Percentiles rank a stretch among this genome's conserved stretches.
Evolutionary conservation across 345 rosid species (phyloP).

Genomic region (Gossypium turneri): DNA sequence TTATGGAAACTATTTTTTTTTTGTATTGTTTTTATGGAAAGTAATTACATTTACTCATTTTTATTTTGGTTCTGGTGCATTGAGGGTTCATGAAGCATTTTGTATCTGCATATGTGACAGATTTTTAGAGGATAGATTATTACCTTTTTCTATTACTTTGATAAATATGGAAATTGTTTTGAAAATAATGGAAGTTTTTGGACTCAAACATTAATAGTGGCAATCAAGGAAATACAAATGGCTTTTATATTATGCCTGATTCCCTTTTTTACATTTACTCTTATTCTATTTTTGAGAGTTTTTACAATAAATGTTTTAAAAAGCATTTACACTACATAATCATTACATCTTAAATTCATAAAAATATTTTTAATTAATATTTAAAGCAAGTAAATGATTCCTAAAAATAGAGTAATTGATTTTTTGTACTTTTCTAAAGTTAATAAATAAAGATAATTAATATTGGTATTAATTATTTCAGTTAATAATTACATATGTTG

Average conservation of each 20-base stretch:
- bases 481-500: no score
- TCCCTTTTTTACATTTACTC: neutral
- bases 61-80: neutral
- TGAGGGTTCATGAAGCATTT: neutral
- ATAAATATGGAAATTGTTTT: neutral
- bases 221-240: neutral
- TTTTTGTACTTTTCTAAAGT: no score
- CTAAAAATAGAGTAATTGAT: no score
- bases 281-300: neutral
- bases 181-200: conserved; percentile 1
- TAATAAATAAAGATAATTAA: no score
- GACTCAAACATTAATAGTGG: neutral
- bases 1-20: neutral
- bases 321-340: no score
- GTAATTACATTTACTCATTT: neutral
- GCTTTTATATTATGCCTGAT: neutral
- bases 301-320: neutral
- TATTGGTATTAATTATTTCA: no score
- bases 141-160: no score
- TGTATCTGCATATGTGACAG: neutral
- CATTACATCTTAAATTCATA: no score
- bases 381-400: no score
- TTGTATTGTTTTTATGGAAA: neutral
- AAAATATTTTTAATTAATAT: no score
- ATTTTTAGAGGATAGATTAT: neutral